phyloP scores from a whole-genome alignment of 78 protist genomes.

The Dictyostelium capitatum region DNA sequence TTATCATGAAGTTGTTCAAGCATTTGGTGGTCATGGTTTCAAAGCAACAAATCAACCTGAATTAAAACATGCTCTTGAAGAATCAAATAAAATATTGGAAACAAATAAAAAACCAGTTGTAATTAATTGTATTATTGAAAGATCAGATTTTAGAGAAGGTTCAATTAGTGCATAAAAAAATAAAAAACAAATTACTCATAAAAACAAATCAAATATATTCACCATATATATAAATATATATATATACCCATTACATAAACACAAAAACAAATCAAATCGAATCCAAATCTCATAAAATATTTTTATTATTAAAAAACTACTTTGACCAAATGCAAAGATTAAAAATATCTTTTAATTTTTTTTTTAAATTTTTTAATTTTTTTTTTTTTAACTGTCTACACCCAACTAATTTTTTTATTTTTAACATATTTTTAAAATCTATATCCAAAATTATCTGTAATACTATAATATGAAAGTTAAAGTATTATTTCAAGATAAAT shows the following conservation, averaged over 20 bases:
- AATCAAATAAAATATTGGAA: constrained; percentile 23
- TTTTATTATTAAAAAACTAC: no score
- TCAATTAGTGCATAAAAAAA: constrained; percentile 82
- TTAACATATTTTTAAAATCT: neutral
- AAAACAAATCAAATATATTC: no score
- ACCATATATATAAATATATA: neutral
- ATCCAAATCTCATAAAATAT: no score
- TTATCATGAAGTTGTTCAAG: constrained; percentile 79
- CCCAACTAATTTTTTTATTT: neutral
- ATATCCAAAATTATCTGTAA: neutral
- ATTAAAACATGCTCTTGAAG: constrained; percentile 41
- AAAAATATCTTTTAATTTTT: neutral
- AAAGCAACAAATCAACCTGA: constrained; percentile 13
- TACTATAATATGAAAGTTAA: constrained; percentile 15
- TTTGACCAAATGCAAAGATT: no score
- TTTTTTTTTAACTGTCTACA: neutral
- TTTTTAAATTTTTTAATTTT: no score
- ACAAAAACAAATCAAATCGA: neutral
- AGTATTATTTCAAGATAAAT: constrained; percentile 8
- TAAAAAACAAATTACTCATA: neutral
- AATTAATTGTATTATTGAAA: constrained; percentile 85
- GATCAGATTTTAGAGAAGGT: constrained; percentile 89
- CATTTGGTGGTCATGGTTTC: constrained; percentile 84
- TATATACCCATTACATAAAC: neutral
- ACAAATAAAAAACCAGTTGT: constrained; percentile 77